phyloP scores from a whole-genome alignment of 176 grass and related monocot genomes.

The Poa pratensis region DNA sequence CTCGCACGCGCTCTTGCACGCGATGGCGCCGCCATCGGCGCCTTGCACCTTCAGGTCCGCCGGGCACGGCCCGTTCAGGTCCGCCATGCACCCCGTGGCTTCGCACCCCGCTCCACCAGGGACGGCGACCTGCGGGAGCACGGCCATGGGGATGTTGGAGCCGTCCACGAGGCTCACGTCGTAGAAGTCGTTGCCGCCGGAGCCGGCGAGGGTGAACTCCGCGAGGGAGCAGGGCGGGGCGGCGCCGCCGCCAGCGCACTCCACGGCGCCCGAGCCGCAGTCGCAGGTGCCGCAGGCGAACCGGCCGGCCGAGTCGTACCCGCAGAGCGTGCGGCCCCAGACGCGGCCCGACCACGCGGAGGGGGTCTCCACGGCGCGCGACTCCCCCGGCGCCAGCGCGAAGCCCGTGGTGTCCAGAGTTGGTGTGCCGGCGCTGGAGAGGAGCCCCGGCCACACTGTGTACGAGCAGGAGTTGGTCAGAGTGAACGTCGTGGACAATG shows the following conservation, averaged over 20 bases:
- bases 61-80: conserved; percentile 73
- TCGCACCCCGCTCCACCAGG: conserved; percentile 27
- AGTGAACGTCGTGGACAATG: conserved; percentile 56
- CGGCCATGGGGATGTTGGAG: conserved; percentile 68
- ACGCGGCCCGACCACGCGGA: conserved; percentile 64
- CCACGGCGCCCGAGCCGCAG: conserved; percentile 50
- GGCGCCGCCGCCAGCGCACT: conserved; percentile 51
- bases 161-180: conserved; percentile 94
- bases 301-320: background rate
- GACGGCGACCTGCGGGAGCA: conserved; percentile 59
- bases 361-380: conserved; percentile 46
- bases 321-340: conserved; percentile 64
- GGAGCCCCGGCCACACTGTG: conserved; percentile 68
- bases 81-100: conserved; percentile 69
- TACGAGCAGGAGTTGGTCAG: conserved; percentile 69
- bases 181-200: conserved; percentile 71
- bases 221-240: conserved; percentile 50
- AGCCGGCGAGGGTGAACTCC: conserved; percentile 67
- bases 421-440: conserved; percentile 59
- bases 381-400: conserved; percentile 54
- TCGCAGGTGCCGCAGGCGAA: conserved; percentile 66
- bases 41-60: conserved; percentile 51
- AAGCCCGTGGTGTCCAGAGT: conserved; percentile 60
- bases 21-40: conserved; percentile 41
- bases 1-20: conserved; percentile 81